Conservation (phyloP, 2,329 filamentous ascomycete genomes). For the Hypoxylon sp. region DNA sequence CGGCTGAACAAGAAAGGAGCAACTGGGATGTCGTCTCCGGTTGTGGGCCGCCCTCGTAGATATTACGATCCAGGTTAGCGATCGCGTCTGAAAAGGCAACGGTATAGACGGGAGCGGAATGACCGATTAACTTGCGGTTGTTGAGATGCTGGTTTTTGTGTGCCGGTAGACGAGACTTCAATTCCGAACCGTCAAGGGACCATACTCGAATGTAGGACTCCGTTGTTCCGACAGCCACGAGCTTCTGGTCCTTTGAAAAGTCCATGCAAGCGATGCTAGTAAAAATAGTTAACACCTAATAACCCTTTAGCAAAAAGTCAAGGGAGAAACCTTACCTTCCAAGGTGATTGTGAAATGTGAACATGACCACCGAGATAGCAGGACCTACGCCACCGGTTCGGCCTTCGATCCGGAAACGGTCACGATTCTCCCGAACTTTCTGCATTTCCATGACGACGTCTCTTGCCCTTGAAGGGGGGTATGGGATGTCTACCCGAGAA, state of each 20-base stretch:
- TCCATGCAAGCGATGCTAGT: slow-evolving; percentile 89
- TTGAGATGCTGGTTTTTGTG: slow-evolving; percentile 73
- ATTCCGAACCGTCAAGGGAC: slow-evolving; percentile 87
- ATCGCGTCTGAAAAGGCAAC: slow-evolving; percentile 87
- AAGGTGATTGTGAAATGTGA: slow-evolving; percentile 97
- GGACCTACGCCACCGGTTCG: slow-evolving; percentile 87
- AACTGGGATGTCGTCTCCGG: slow-evolving; percentile 76
- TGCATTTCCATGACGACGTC: slow-evolving; percentile 96
- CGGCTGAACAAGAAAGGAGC: slow-evolving; percentile 88
- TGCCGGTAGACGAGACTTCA: slow-evolving; percentile 75
- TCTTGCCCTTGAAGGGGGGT: slow-evolving; percentile 88
- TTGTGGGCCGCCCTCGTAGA: slow-evolving; percentile 65
- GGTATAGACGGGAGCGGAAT: slow-evolving; percentile 89
- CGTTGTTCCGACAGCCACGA: slow-evolving; percentile 89
- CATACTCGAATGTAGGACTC: slow-evolving; percentile 98
- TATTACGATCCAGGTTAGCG: slow-evolving; percentile 65
- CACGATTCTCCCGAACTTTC: slow-evolving; percentile 91
- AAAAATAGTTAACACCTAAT: slow-evolving; percentile 20
- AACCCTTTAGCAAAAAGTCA: background rate
- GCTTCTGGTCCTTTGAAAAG: slow-evolving; percentile 90
- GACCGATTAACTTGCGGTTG: slow-evolving; percentile 84
- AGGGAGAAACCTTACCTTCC: slow-evolving; percentile 75
- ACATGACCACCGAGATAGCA: slow-evolving; percentile 93
- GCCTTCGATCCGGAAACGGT: slow-evolving; percentile 89
- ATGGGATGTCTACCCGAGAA: slow-evolving; percentile 82